A percentile compares a stretch with the other conserved stretches of the same genome.
phyloP scores from a whole-genome alignment of 2,329 filamentous ascomycete genomes.

The Cladophialophora exuberans region DNA sequence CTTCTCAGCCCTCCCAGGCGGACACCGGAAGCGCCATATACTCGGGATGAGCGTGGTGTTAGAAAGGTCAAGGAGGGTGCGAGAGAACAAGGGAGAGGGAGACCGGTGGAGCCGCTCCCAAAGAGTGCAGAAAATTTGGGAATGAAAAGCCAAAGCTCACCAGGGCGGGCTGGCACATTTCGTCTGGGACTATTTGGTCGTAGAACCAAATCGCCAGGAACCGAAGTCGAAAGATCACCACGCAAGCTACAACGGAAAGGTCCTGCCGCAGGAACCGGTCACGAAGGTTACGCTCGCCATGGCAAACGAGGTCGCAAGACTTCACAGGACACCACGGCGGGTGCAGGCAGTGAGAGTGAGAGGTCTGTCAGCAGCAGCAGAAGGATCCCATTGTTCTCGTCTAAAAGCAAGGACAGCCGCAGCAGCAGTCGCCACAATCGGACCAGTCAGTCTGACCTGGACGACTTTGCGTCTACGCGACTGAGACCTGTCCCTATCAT shows the following conservation, averaged over 20 bases:
- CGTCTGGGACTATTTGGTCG: constrained; percentile 73
- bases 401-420: constrained; percentile 46
- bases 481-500: constrained; percentile 55
- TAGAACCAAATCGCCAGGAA: constrained; percentile 67
- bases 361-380: constrained; percentile 41
- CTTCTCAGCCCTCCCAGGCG: constrained; percentile 61
- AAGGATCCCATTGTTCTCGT: constrained; percentile 43
- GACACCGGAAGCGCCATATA: constrained; percentile 39
- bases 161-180: constrained; percentile 44
- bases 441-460: constrained; percentile 46
- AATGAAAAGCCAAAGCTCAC: constrained; percentile 8
- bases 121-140: not conserved
- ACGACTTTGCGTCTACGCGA: constrained; percentile 52
- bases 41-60: constrained; percentile 43
- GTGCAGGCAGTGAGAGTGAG: constrained; percentile 42
- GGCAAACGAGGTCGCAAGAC: constrained; percentile 48
- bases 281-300: constrained; percentile 67
- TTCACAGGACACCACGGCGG: constrained; percentile 42
- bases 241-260: constrained; percentile 74
- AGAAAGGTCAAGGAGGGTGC: not conserved
- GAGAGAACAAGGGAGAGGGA: not conserved
- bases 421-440: constrained; percentile 37
- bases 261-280: constrained; percentile 87
- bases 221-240: constrained; percentile 57
- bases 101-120: not conserved